These are phyloP conservation scores for Macrotyloma uniflorum DNA, from an alignment of 306 rosid genomes.

Conservation along the genomic window DNA sequence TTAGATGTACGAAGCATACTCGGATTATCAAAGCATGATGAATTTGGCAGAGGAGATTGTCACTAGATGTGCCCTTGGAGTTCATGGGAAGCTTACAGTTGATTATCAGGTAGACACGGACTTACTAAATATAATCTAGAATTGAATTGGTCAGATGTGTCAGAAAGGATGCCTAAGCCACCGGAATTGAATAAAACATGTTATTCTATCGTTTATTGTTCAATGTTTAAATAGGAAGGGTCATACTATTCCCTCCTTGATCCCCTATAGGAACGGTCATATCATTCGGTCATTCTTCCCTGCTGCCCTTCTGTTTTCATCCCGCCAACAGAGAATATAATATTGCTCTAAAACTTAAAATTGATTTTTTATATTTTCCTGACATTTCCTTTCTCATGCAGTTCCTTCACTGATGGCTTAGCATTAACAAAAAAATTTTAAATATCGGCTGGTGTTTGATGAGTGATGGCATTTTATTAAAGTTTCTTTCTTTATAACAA, in stretches of 20 bases:
- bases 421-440: not conserved
- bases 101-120: slow-evolving; percentile 80
- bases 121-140: slow-evolving; percentile 7
- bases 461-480: slow-evolving; percentile 30
- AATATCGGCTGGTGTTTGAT: not conserved
- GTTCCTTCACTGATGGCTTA: not conserved
- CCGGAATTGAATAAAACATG: not conserved
- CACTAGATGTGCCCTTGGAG: slow-evolving; percentile 83
- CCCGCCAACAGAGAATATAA: not conserved
- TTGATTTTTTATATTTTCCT: not conserved
- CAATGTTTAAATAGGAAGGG: not conserved
- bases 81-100: slow-evolving; percentile 82
- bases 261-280: too few relatives aligned
- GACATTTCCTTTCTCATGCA: not conserved
- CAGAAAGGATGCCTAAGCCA: not conserved
- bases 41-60: slow-evolving; percentile 90
- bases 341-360: not conserved
- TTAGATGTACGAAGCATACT: slow-evolving; percentile 97
- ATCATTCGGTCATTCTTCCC: not conserved
- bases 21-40: slow-evolving; percentile 99
- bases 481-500: slow-evolving; percentile 27
- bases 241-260: not conserved
- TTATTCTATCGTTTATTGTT: not conserved
- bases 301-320: not conserved
- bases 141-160: not conserved